Percentiles rank a stretch among this genome's conserved stretches.
Evolutionary conservation across 345 rosid species (phyloP).

Genomic region (Draba incana): DNA sequence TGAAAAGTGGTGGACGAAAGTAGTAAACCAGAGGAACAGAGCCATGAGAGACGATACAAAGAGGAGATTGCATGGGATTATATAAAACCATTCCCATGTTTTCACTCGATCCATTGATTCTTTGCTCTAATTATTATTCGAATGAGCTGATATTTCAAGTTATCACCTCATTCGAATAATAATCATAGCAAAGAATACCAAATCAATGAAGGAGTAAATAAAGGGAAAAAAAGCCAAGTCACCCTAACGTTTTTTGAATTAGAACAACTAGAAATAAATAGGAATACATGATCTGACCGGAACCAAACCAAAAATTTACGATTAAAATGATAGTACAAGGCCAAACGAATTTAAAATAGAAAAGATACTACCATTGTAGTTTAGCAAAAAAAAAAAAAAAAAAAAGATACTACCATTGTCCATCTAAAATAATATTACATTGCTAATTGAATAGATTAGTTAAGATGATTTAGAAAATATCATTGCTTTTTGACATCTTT

Average conservation of each 20-base stretch:
- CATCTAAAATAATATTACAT: not conserved
- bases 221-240: not conserved
- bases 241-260: not conserved
- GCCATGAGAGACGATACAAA: not conserved
- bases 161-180: too few species aligned
- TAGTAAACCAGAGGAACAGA: constrained; percentile 49
- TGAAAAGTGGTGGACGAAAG: constrained; percentile 54
- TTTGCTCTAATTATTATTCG: not conserved
- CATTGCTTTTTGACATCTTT: not conserved
- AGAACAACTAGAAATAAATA: too few species aligned
- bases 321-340: too few species aligned
- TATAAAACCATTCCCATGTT: constrained; percentile 37
- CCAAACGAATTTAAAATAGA: too few species aligned
- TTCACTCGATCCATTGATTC: constrained; percentile 18
- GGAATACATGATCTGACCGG: not conserved
- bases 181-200: too few species aligned
- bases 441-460: not conserved
- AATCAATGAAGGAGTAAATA: too few species aligned
- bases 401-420: not conserved
- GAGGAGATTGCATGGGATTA: not conserved
- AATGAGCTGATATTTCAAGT: constrained; percentile 18
- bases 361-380: not conserved
- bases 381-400: too few species aligned
- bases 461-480: not conserved
- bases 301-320: not conserved